Evolutionary conservation across 202 grass and related monocot species (phyloP).

Genomic region (Musa balbisiana): DNA sequence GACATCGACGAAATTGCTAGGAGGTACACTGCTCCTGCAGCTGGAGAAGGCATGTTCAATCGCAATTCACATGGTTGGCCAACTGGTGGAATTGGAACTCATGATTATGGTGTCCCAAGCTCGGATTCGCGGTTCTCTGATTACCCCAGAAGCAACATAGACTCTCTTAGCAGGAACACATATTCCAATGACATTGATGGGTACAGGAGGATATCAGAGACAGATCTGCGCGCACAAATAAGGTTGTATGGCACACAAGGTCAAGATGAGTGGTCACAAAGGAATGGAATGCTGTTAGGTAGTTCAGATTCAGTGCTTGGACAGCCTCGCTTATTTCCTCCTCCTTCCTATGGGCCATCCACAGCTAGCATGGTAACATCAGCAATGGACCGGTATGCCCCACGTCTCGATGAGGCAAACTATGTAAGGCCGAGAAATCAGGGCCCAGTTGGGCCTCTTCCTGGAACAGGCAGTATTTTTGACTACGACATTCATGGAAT

Average conservation of each 20-base stretch:
- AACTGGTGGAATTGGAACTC: not conserved
- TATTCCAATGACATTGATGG: not conserved
- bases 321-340: not conserved
- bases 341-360: not conserved
- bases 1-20: slow-evolving; percentile 1
- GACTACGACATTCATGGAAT: not conserved
- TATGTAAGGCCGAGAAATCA: not conserved
- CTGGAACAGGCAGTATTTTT: not conserved
- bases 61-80: slow-evolving; percentile 1
- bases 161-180: not conserved
- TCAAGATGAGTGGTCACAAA: not conserved
- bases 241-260: not conserved
- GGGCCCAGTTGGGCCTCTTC: not conserved
- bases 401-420: slow-evolving; percentile 8
- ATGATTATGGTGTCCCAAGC: not conserved
- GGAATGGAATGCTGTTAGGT: not conserved
- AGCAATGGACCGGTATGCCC: slow-evolving; percentile 9
- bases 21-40: not conserved
- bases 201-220: not conserved
- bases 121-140: not conserved
- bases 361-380: not conserved
- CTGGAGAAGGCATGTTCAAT: not conserved
- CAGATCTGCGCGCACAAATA: not conserved
- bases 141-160: not conserved
- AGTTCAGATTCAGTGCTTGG: not conserved